phyloP scores from a whole-genome alignment of 352 stramenopile genomes.

The Phytophthora tentaculata region DNA sequence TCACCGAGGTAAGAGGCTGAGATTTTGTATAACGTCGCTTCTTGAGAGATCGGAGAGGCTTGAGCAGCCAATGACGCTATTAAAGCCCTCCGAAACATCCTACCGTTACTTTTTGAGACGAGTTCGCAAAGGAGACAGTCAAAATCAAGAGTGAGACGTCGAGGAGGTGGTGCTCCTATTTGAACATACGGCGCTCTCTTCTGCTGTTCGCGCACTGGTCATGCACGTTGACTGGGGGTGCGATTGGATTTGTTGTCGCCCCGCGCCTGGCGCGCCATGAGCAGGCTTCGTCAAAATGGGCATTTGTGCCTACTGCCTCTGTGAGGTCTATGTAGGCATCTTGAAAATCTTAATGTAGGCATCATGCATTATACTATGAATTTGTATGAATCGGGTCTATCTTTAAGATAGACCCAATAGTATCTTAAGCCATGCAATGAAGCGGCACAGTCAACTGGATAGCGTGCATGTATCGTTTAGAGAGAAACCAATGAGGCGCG shows the following conservation, averaged over 20 bases:
- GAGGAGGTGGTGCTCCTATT: neutral
- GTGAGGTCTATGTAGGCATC: no score
- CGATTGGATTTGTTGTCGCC: slow-evolving; percentile 14
- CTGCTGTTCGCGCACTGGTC: slow-evolving; percentile 18
- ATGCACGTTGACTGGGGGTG: slow-evolving; percentile 17
- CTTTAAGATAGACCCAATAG: no score
- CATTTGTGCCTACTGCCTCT: no score
- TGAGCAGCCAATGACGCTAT: neutral
- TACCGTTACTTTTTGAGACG: neutral
- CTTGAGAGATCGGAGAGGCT: neutral
- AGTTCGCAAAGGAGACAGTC: slow-evolving; percentile 8
- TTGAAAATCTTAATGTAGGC: no score
- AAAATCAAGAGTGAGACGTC: slow-evolving; percentile 5
- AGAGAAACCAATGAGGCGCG: no score
- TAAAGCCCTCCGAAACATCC: slow-evolving; percentile 10
- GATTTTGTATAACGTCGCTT: slow-evolving; percentile 24
- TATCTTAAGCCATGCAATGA: no score
- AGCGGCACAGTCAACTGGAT: no score
- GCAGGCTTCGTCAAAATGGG: no score
- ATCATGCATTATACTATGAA: no score
- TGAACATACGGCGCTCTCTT: slow-evolving; percentile 11
- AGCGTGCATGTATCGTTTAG: no score
- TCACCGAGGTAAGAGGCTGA: slow-evolving; percentile 28
- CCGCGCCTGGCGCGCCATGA: no score
- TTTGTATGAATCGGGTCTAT: no score